Evolutionary conservation across 345 rosid genomes (phyloP).

Genomic region (Euphorbia peplus): DNA sequence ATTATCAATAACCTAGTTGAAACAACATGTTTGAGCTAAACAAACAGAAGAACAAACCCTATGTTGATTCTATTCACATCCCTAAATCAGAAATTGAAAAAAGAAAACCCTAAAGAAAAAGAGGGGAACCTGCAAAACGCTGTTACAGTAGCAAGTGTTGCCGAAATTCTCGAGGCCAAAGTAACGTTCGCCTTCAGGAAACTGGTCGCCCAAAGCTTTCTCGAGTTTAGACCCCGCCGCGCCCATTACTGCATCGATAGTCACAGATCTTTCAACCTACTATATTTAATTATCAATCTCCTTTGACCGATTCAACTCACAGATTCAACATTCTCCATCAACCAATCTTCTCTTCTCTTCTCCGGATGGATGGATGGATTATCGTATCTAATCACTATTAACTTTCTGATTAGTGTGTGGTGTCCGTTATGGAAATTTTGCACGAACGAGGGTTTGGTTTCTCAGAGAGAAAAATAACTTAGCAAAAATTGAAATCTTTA

Average conservation of each 20-base stretch:
- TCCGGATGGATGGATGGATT: no score
- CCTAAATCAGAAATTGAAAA: no score
- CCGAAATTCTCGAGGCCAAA: conserved; percentile 99
- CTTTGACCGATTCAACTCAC: conserved; percentile 4
- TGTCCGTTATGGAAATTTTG: not conserved
- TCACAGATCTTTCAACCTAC: conserved; percentile 22
- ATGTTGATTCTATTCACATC: not conserved
- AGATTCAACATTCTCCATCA: not conserved
- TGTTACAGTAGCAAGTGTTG: conserved; percentile 97
- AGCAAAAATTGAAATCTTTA: not conserved
- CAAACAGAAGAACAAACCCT: not conserved
- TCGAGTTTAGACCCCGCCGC: conserved; percentile 99
- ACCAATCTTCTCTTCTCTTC: not conserved
- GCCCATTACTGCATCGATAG: conserved; percentile 53
- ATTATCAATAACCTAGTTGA: not conserved
- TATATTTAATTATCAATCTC: not conserved
- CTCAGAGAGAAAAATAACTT: not conserved
- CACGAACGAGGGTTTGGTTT: conserved; percentile 10
- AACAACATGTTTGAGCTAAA: not conserved
- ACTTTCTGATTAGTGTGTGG: not conserved
- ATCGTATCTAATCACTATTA: no score
- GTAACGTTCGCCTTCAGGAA: conserved; percentile 98
- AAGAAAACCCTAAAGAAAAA: no score
- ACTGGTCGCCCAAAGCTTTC: conserved; percentile 99
- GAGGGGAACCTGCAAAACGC: conserved; percentile 97